phyloP scores from a whole-genome alignment of 257 asterid species.

The Solanum arcanum region DNA sequence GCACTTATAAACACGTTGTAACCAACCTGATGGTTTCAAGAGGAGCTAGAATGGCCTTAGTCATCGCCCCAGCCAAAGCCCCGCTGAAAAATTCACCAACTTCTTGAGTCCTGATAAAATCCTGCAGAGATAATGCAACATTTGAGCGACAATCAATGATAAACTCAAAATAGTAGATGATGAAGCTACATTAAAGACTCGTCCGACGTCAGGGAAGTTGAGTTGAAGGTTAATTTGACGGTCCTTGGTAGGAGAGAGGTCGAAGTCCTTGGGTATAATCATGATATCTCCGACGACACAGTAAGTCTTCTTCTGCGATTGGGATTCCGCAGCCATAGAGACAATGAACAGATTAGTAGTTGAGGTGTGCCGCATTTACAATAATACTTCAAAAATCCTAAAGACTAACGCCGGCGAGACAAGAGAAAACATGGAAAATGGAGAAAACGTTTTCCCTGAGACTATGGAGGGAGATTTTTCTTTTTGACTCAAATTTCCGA shows the following conservation, averaged over 20 bases:
- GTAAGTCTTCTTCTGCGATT: conserved; percentile 47
- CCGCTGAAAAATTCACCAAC: conserved; percentile 88
- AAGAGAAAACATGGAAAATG: not conserved
- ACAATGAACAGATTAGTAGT: not conserved
- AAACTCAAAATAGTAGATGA: not conserved
- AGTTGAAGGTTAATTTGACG: conserved; percentile 1
- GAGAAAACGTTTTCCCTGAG: not conserved
- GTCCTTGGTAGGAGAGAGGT: conserved; percentile 29
- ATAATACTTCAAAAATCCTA: not conserved
- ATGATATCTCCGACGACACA: conserved; percentile 35
- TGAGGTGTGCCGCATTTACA: not conserved
- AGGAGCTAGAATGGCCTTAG: conserved; percentile 95
- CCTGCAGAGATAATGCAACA: conserved; percentile 11
- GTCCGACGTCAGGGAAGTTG: conserved; percentile 35
- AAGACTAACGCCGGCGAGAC: not conserved
- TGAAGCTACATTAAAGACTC: conserved; percentile 31
- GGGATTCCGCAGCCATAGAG: conserved; percentile 20
- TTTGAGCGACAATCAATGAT: not conserved
- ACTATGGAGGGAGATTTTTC: not conserved
- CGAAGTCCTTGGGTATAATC: conserved; percentile 31
- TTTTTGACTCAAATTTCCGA: not conserved
- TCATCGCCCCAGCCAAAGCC: conserved; percentile 96
- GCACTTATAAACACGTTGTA: not conserved
- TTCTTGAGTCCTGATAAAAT: conserved; percentile 51
- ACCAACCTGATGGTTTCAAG: conserved; percentile 89